Conservation (phyloP, 1,284 basidiomycete species). For the Ceratobasidium theobromae region DNA sequence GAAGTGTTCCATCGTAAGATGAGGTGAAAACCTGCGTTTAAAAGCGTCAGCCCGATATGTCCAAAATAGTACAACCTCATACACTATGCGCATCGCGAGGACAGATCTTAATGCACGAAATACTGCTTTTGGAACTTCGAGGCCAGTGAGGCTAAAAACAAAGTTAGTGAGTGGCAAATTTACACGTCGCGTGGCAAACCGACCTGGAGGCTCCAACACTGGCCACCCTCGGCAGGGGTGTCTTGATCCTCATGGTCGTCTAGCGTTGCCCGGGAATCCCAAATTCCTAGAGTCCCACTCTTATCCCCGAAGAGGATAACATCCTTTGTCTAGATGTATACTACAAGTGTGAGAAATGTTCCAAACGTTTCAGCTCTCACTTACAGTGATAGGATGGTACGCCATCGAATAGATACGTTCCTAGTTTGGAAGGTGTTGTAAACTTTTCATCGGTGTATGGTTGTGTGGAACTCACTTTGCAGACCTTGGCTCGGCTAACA, state of each 20-base stretch:
- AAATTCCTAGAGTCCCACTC: constrained; percentile 74
- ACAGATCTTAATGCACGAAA: constrained; percentile 72
- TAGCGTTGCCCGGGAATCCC: constrained; percentile 69
- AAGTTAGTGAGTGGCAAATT: constrained; percentile 73
- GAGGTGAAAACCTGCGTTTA: constrained; percentile 65
- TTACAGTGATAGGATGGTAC: constrained; percentile 67
- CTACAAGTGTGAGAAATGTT: not conserved
- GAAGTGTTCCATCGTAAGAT: constrained; percentile 74
- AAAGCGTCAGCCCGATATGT: not conserved
- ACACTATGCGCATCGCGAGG: constrained; percentile 71
- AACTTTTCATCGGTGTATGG: too few relatives aligned
- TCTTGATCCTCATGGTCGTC: constrained; percentile 61
- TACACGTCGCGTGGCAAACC: constrained; percentile 80
- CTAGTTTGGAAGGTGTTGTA: constrained; percentile 52
- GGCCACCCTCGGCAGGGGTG: constrained; percentile 59
- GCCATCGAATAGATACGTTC: constrained; percentile 70
- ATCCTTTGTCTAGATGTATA: constrained; percentile 57
- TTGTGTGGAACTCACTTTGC: constrained; percentile 3
- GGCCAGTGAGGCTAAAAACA: constrained; percentile 71
- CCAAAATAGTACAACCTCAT: constrained; percentile 38
- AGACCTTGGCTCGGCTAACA: constrained; percentile 70
- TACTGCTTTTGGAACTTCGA: constrained; percentile 70
- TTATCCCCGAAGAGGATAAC: constrained; percentile 81
- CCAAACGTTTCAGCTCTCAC: not conserved
- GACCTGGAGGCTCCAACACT: constrained; percentile 72